Evolutionary conservation across 208 protist genomes (phyloP).

Genomic region (Leishmania martiniquensis): DNA sequence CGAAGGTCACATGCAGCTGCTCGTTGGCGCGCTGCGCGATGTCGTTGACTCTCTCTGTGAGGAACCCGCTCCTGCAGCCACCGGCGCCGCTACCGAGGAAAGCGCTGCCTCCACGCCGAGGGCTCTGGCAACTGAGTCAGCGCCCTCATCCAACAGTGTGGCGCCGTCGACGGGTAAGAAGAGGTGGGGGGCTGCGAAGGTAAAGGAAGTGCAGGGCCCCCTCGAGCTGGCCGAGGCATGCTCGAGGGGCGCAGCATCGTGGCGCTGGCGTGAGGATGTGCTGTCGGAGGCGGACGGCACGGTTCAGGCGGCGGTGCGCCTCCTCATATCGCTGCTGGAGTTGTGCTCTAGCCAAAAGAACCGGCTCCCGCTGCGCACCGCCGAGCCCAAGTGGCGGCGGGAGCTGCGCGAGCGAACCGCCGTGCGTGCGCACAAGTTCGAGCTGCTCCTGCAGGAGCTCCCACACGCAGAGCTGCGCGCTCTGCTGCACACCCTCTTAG

Average conservation of each 20-base stretch:
- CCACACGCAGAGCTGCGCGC: conserved; percentile 54
- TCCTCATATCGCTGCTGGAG: conserved; percentile 33
- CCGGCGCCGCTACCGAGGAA: background rate
- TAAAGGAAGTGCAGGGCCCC: background rate
- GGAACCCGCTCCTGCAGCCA: background rate
- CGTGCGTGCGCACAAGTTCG: conserved; percentile 81
- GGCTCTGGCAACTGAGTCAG: background rate
- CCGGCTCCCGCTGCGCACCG: conserved; percentile 31
- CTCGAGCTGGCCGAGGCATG: background rate
- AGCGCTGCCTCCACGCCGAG: background rate
- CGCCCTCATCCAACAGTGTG: background rate
- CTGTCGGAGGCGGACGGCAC: conserved; percentile 31
- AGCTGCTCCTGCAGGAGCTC: conserved; percentile 69
- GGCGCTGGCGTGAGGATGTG: conserved; percentile 24
- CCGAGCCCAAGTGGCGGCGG: conserved; percentile 57
- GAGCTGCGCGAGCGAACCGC: conserved; percentile 45
- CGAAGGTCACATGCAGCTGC: conserved; percentile 9
- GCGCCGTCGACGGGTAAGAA: background rate
- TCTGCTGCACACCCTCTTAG: conserved; percentile 48
- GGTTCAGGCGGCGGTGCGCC: conserved; percentile 18
- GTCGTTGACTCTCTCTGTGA: conserved; percentile 42
- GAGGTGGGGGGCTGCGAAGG: background rate
- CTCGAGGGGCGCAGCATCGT: conserved; percentile 8
- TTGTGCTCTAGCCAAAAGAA: conserved; percentile 36
- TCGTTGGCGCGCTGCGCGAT: conserved; percentile 37